Percentiles rank a stretch among this genome's conserved stretches.
Conservation (phyloP, 495 filamentous ascomycete genomes). For the Podospora appendiculata region DNA sequence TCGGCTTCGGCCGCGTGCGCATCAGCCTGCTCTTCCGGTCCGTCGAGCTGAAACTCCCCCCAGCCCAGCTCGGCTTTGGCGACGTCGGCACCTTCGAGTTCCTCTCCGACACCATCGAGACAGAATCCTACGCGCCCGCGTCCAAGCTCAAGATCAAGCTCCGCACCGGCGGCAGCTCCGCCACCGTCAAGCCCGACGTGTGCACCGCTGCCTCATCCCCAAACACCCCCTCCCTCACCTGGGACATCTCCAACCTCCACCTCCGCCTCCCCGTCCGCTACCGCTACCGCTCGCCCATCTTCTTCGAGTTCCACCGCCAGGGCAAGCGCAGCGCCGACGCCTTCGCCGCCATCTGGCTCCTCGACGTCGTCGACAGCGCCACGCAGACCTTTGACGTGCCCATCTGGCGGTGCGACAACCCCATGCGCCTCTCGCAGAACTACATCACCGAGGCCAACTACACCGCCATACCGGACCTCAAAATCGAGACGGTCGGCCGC, state of each 20-base stretch:
- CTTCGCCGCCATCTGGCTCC: constrained; percentile 79
- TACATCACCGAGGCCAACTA: constrained; percentile 73
- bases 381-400: constrained; percentile 71
- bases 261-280: constrained; percentile 81
- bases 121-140: constrained; percentile 46
- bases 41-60: constrained; percentile 75
- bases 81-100: constrained; percentile 95
- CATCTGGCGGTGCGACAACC: constrained; percentile 72
- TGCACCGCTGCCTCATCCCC: constrained; percentile 50
- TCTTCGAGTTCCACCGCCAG: constrained; percentile 73
- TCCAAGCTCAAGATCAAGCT: constrained; percentile 72
- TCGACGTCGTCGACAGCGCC: constrained; percentile 73
- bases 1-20: constrained; percentile 83
- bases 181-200: constrained; percentile 53
- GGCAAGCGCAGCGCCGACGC: constrained; percentile 60
- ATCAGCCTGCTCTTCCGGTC: constrained; percentile 82
- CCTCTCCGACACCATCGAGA: constrained; percentile 52
- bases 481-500: constrained; percentile 65
- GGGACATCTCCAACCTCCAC: constrained; percentile 51
- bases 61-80: constrained; percentile 72
- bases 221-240: constrained; percentile 56
- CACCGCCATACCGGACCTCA: constrained; percentile 57
- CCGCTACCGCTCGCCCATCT: constrained; percentile 78
- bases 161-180: constrained; percentile 77
- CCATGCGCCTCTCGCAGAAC: constrained; percentile 74